phyloP scores from a whole-genome alignment of 768 basidiomycete genomes.

The Lactarius quietus region DNA sequence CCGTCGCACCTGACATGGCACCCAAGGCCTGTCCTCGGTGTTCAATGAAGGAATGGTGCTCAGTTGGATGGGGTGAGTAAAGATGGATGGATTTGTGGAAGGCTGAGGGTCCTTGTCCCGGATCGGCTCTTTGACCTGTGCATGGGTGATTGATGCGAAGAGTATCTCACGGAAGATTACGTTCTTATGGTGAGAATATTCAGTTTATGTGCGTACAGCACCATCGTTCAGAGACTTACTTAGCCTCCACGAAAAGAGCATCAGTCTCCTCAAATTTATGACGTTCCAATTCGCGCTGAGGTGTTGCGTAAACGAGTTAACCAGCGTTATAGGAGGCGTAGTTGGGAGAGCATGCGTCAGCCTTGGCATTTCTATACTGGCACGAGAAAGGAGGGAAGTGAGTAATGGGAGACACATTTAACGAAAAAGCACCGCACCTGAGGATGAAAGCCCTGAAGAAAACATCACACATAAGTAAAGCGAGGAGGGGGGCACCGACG shows the following conservation, averaged over 20 bases:
- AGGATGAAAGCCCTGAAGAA: conserved; percentile 17
- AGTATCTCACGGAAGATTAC: neutral
- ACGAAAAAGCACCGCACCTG: conserved; percentile 8
- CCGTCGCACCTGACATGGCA: too few relatives aligned
- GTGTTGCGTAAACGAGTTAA: conserved; percentile 51
- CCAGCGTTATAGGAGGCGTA: neutral
- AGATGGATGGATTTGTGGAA: conserved; percentile 35
- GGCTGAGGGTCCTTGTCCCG: conserved; percentile 37
- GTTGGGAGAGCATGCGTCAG: conserved; percentile 59
- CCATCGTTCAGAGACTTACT: conserved; percentile 20
- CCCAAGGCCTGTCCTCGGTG: conserved; percentile 38
- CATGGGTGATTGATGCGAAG: conserved; percentile 15
- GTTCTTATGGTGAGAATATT: neutral
- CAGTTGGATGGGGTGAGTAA: conserved; percentile 36
- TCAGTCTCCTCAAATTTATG: conserved; percentile 95
- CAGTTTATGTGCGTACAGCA: neutral
- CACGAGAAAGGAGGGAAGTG: neutral
- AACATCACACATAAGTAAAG: conserved; percentile 50
- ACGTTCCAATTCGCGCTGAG: conserved; percentile 94
- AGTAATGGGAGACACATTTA: neutral
- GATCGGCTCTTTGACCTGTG: conserved; percentile 33
- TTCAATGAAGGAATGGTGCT: conserved; percentile 44
- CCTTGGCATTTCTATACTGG: conserved; percentile 90
- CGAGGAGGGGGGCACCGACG: conserved; percentile 25
- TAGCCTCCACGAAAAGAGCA: conserved; percentile 42